Evolutionary conservation across 805 yeast genomes (phyloP), one percentile per base, ranked within the genome.

Genomic region (Myxozyma monticola): DNA sequence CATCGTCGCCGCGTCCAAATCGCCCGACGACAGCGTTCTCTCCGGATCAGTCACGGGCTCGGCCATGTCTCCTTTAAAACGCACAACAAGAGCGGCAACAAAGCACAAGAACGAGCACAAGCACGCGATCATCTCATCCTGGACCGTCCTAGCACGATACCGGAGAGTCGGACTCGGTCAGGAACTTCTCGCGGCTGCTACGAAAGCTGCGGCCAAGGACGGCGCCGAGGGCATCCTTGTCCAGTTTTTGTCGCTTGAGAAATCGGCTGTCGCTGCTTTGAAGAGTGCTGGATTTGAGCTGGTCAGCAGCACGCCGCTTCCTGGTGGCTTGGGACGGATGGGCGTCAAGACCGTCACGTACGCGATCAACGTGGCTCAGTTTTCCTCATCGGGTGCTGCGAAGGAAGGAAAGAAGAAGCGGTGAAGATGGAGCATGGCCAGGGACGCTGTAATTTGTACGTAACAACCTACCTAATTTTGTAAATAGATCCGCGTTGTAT

Each of bases 151-250:
- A 14, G 39, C 45, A 26, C 46, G 56, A 14, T 59, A 59, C 41
- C 41, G 62, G 14, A 41, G 48, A 10, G 61, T 46, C 34, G 62
- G 62, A n/a, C 48, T 59, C 25, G 62, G 62, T 20, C 22, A 35
- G 18, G 62, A 59, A 31, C 40, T 59, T 15, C 33, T 59, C 14
- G 22, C 38, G 18, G 21, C 40, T n/a, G 57, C 33, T 5, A 12
- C 56, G 15, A 26, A 46, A 14, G 52, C 36, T 15, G 56, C 48
- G 18, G 37, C 36, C 8, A 38, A 47, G 35, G 57, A 46, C 40
- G 21, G 25, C 4, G 36, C 45, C 24, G 37, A 35, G 10, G 35
- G 31, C 21, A 31, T 54, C 7, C 40, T 51, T 21, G 45, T 51
- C 12, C 56, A 54, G 31, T 43, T 48, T 43, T 22, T 39, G 33